A percentile compares a stretch with the other conserved stretches of the same genome.
Conservation (phyloP, 129 eudicot species). For the Rutidosis leptorrhynchoides region DNA sequence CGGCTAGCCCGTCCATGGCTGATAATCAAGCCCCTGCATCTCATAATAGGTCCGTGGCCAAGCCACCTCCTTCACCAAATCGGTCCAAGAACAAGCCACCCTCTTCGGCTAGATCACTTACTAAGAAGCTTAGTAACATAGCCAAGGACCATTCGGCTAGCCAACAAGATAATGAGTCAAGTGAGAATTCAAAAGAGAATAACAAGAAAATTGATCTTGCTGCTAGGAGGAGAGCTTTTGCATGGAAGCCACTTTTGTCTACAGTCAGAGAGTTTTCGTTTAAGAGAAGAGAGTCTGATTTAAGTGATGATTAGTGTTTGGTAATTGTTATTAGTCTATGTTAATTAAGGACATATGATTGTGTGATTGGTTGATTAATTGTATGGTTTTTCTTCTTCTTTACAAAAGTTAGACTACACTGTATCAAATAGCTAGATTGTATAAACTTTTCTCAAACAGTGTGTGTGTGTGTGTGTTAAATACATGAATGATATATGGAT, state of each 20-base stretch:
- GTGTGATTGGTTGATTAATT: slow-evolving; percentile 13
- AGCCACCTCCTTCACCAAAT: background rate
- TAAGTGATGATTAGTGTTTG: slow-evolving; percentile 26
- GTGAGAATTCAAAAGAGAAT: background rate
- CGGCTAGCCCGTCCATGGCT: background rate
- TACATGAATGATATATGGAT: too few species aligned
- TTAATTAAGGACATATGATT: background rate
- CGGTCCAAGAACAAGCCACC: slow-evolving; percentile 21
- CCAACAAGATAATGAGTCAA: slow-evolving; percentile 19
- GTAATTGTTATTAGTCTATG: background rate
- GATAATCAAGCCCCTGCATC: background rate
- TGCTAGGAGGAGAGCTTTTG: slow-evolving; percentile 10
- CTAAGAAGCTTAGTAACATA: slow-evolving; percentile 30
- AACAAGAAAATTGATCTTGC: background rate
- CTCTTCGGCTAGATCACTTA: slow-evolving; percentile 15
- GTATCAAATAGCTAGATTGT: too few species aligned
- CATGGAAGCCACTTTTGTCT: slow-evolving; percentile 60
- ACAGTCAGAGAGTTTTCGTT: slow-evolving; percentile 54
- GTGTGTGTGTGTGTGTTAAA: too few species aligned
- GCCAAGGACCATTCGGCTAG: slow-evolving; percentile 24
- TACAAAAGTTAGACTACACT: too few species aligned
- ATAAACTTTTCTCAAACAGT: too few species aligned
- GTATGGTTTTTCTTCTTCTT: too few species aligned
- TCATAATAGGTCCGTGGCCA: background rate
- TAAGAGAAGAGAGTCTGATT: slow-evolving; percentile 55